Evolutionary conservation across 208 protist species (phyloP).

Genomic region (Angomonas deanei): DNA sequence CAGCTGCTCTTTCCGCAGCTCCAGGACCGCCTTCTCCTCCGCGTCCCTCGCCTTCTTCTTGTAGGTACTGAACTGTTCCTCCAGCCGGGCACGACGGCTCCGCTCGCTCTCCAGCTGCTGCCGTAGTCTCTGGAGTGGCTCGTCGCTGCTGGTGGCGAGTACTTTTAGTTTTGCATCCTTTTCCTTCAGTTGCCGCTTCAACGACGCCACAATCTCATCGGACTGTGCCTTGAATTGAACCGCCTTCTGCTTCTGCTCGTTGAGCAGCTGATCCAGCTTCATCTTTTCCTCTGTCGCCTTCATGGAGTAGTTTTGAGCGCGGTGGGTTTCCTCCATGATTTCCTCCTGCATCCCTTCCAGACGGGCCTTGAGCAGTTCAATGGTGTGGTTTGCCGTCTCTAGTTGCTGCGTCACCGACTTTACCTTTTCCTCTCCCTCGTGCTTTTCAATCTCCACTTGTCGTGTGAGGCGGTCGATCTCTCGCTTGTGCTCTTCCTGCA

Average conservation of each 20-base stretch:
- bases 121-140: conserved; percentile 72
- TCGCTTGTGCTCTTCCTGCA: conserved; percentile 23
- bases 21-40: conserved; percentile 60
- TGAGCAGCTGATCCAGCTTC: conserved; percentile 30
- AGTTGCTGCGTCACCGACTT: conserved; percentile 32
- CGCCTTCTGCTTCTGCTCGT: conserved; percentile 39
- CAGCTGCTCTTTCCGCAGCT: conserved; percentile 77
- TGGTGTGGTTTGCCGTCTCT: conserved; percentile 53
- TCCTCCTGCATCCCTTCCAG: conserved; percentile 46
- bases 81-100: conserved; percentile 50
- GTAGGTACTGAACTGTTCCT: conserved; percentile 64
- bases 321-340: conserved; percentile 36
- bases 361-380: conserved; percentile 43
- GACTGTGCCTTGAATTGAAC: conserved; percentile 35
- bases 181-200: conserved; percentile 78
- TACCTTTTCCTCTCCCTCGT: conserved; percentile 14
- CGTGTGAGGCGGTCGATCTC: conserved; percentile 33
- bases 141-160: conserved; percentile 43
- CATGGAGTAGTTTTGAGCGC: conserved; percentile 42
- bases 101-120: conserved; percentile 84
- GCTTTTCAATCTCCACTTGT: conserved; percentile 32
- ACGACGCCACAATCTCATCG: conserved; percentile 51
- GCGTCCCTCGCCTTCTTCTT: conserved; percentile 77
- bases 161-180: conserved; percentile 72
- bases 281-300: conserved; percentile 38